phyloP scores from a whole-genome alignment of 129 eudicot genomes.

The Chrysanthemum seticuspe region DNA sequence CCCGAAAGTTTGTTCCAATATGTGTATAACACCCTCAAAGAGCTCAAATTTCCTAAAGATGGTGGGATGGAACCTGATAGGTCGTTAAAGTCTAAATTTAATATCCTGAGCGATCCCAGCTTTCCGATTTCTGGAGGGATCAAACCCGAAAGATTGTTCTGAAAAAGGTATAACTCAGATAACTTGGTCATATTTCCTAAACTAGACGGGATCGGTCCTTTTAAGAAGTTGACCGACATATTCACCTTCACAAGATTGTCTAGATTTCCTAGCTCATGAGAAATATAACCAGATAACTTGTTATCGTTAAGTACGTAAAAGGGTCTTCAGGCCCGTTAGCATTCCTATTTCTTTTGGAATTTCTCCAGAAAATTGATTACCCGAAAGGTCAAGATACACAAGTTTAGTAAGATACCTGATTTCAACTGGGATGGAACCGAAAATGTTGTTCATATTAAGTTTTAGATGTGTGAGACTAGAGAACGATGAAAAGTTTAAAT shows the following conservation, averaged over 20 bases:
- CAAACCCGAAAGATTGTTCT: constrained; percentile 28
- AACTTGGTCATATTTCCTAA: constrained; percentile 26
- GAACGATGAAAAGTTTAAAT: constrained; percentile 27
- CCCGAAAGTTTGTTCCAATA: constrained; percentile 33
- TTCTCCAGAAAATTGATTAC: constrained; percentile 29
- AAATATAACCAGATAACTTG: constrained; percentile 26
- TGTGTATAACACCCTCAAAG: constrained; percentile 7
- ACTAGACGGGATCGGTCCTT: constrained; percentile 28
- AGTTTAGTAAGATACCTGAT: constrained; percentile 35
- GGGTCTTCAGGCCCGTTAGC: constrained; percentile 20
- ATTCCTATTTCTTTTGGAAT: constrained; percentile 42
- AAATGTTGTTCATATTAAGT: constrained; percentile 22
- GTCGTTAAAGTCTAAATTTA: neutral
- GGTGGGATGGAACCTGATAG: constrained; percentile 27
- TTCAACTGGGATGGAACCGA: constrained; percentile 26
- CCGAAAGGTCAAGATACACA: constrained; percentile 37
- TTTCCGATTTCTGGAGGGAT: constrained; percentile 29
- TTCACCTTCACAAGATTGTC: constrained; percentile 17
- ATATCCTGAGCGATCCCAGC: neutral
- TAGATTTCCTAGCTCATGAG: constrained; percentile 27
- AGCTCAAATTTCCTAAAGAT: constrained; percentile 34
- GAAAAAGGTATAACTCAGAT: constrained; percentile 25
- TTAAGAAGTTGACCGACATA: constrained; percentile 23
- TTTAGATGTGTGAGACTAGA: constrained; percentile 28
- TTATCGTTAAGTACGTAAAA: constrained; percentile 28